Evolutionary conservation across 176 grass and related monocot species (phyloP).

Genomic region (Musa beccarii): DNA sequence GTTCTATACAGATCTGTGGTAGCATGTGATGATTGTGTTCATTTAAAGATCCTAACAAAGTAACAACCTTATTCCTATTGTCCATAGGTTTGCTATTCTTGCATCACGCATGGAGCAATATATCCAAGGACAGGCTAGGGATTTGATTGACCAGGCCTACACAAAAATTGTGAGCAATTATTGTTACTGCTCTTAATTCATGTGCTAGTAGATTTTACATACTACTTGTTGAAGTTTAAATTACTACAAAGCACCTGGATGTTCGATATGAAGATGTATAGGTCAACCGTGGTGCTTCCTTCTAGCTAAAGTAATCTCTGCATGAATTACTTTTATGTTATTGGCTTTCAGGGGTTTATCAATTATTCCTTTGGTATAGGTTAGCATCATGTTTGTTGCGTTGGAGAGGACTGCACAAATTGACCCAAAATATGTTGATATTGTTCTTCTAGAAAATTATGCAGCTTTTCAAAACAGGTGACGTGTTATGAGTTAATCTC

Average conservation of each 20-base stretch:
- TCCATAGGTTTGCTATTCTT: slow-evolving; percentile 68
- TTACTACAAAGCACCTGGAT: not conserved
- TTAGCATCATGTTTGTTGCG: slow-evolving; percentile 88
- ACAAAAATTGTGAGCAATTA: slow-evolving; percentile 63
- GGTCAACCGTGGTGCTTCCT: too few relatives aligned
- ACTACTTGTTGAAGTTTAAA: not conserved
- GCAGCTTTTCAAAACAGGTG: slow-evolving; percentile 94
- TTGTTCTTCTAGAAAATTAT: slow-evolving; percentile 89
- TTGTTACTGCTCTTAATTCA: not conserved
- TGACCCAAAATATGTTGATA: slow-evolving; percentile 83
- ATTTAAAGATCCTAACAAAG: too few relatives aligned
- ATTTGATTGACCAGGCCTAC: slow-evolving; percentile 89
- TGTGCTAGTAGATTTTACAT: not conserved
- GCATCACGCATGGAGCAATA: slow-evolving; percentile 89
- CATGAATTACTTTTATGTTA: not conserved
- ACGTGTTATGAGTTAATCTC: not conserved
- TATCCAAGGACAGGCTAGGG: slow-evolving; percentile 65
- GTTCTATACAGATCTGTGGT: too few relatives aligned
- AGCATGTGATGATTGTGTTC: too few relatives aligned
- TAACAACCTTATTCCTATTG: slow-evolving; percentile 6
- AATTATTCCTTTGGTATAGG: slow-evolving; percentile 30
- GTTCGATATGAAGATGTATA: too few relatives aligned
- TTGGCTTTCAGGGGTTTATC: not conserved
- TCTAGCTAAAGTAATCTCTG: too few relatives aligned
- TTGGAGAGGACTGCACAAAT: slow-evolving; percentile 87